Base-by-base conservation (phyloP, 2,329 filamentous ascomycete genomes). In the Elsinoe batatas region DNA sequence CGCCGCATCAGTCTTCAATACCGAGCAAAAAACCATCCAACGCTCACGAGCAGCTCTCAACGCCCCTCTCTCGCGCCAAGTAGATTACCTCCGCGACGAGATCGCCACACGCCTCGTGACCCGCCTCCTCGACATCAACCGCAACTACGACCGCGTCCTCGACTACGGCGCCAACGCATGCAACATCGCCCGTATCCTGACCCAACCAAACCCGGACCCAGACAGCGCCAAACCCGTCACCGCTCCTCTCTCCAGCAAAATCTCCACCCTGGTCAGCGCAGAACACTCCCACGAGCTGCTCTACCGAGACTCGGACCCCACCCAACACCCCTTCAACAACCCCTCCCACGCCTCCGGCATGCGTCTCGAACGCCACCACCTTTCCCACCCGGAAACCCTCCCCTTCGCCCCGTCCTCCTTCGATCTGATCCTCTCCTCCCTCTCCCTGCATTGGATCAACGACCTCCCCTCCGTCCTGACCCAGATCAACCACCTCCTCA, bases 391-490 rank as follows among this genome's bases (percentile, higher is more conserved):
- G 53, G 88, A 91, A 68, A 79, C 80, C 2, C 74, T 96, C 0
- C 88, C 89, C 0, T 96, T 85, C 68, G 80, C 81, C 47, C 74
- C 86, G 3, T 80, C 83, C 61, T 82, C 84, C 3, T 97, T 96
- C 69, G 91, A 97, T 68, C 82, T 95, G 5, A 88, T 96, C 10
- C 75, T 98, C 59, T 95, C 88, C 67, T 95, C 87, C 56, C 74
- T 95, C 58, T 91, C 87, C 57, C 76, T 98, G 68, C 93, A 98
- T 72, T 98, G 93, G 93, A 87, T 96, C 76, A 98, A 98, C 69
- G 89, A 98, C 69, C 80, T 98, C 4, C 93, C 93, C 0, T 87
- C 86, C 1, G 76, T 94, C 10, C 78, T 98, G 1, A 77, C 83
- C 1, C 88, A 95, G 67, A 85, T 96, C 67, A 95, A 95, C 74